Base-by-base conservation (phyloP, 2,329 filamentous ascomycete genomes). In the Neocucurbitaria cava region DNA sequence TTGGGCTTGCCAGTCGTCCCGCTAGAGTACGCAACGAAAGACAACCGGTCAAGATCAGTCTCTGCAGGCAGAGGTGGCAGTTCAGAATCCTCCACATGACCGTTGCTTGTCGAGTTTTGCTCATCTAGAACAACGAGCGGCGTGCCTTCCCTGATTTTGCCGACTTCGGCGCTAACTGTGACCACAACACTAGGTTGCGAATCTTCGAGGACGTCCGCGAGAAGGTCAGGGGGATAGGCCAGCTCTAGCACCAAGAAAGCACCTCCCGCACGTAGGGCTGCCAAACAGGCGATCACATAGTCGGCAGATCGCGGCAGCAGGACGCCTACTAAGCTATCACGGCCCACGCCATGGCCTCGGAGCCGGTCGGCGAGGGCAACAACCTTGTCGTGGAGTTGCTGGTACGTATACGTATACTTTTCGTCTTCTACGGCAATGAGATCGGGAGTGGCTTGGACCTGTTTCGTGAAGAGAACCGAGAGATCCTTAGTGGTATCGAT, bases 1-100 rank as follows among this genome's bases (percentile, higher is more conserved):
- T 92, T 92, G n/a, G 89, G 89, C 59, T 86, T 87, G 61, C 89
- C 89, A 0, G 89, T 92, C 0, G 89, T 91, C 31, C 89, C 89
- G 4, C 88, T 91, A 1, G 89, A 91, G 75, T 92, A 92, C 1
- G 89, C 89, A n/a, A 93, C 89, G 70, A 93, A 94, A 17, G 88
- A 86, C 18, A 93, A 81, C 39, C 87, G 83, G 59, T 92, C 89
- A 49, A 93, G 76, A 67, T 93, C 90, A 65, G 87, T 82, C 7
- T 88, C 85, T 0, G 82, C 79, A 2, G 88, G 87, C 20, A 87
- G 70, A 10, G 82, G 81, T 15, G 81, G 68, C 9, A 78, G 74
- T 46, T 78, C 73, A 43, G 81, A 79, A 5, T 78, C 70, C n/a
- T 81, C 71, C 75, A 65, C 49, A 35, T 68, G 62, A 39, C 63